These are phyloP conservation scores for Biscogniauxia marginata DNA, from an alignment of 2,329 filamentous ascomycete genomes.

Conservation along the genomic window DNA sequence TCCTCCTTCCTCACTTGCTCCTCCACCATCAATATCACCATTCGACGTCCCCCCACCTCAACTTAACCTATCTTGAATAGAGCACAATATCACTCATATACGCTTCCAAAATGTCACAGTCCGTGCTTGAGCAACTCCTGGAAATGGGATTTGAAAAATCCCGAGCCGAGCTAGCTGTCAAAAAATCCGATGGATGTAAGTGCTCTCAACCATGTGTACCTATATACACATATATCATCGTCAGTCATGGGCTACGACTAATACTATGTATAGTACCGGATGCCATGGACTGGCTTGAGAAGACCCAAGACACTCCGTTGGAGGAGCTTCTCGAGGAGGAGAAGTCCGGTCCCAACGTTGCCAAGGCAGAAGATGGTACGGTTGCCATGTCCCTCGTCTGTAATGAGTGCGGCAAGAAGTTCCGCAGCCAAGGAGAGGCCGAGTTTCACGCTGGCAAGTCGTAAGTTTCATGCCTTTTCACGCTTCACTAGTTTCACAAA, in stretches of 20 bases:
- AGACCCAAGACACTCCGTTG: slow-evolving; percentile 82
- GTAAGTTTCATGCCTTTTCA: slow-evolving; percentile 37
- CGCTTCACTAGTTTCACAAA: slow-evolving; percentile 7
- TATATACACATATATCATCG: neutral
- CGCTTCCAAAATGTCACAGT: slow-evolving; percentile 46
- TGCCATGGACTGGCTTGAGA: slow-evolving; percentile 92
- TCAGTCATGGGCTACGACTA: neutral
- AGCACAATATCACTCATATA: too few species aligned
- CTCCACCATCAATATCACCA: too few species aligned
- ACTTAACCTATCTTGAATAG: too few species aligned
- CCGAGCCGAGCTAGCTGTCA: slow-evolving; percentile 78
- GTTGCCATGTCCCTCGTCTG: slow-evolving; percentile 81
- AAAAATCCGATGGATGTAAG: slow-evolving; percentile 77
- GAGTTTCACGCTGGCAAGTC: slow-evolving; percentile 91
- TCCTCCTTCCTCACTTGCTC: neutral
- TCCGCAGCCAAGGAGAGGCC: slow-evolving; percentile 76
- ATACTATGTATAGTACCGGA: slow-evolving; percentile 63
- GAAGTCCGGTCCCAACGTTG: slow-evolving; percentile 49
- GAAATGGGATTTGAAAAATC: slow-evolving; percentile 82
- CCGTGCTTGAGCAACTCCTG: slow-evolving; percentile 60
- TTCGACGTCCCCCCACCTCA: too few species aligned
- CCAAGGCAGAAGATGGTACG: slow-evolving; percentile 68
- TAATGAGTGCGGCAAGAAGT: slow-evolving; percentile 92
- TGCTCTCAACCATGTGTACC: neutral
- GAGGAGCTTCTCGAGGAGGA: slow-evolving; percentile 72